phyloP scores from a whole-genome alignment of 805 yeast genomes.

The Lachancea kluyveri region DNA sequence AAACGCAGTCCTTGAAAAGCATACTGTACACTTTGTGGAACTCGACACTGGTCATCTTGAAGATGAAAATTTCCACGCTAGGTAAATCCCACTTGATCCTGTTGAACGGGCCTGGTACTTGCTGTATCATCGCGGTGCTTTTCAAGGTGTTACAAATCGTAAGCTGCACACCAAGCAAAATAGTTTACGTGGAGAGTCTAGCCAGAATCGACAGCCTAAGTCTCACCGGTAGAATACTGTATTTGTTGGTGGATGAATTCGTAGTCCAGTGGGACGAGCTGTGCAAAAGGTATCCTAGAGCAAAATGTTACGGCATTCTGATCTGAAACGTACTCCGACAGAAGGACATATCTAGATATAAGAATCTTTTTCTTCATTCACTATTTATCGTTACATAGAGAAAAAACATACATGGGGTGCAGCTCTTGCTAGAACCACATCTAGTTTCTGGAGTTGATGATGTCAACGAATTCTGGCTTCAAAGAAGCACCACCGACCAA shows the following conservation, averaged over 20 bases:
- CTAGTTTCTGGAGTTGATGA: slow-evolving; percentile 84
- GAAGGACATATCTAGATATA: slow-evolving; percentile 3
- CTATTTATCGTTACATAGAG: slow-evolving; percentile 1
- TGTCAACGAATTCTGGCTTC: slow-evolving; percentile 96
- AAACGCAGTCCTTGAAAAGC: slow-evolving; percentile 26
- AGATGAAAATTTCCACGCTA: slow-evolving; percentile 15
- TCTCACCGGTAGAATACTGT: slow-evolving; percentile 64
- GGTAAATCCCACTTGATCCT: slow-evolving; percentile 26
- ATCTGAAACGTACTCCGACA: slow-evolving; percentile 50
- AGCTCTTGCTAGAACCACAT: neutral
- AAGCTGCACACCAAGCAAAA: slow-evolving; percentile 48
- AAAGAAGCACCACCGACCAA: slow-evolving; percentile 98
- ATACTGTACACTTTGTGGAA: slow-evolving; percentile 29
- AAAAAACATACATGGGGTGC: neutral
- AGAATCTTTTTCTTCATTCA: neutral
- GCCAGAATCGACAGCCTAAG: slow-evolving; percentile 77
- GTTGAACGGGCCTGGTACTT: slow-evolving; percentile 35
- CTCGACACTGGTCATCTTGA: slow-evolving; percentile 15
- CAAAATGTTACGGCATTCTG: slow-evolving; percentile 74
- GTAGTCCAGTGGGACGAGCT: slow-evolving; percentile 86
- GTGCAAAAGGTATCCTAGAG: slow-evolving; percentile 37
- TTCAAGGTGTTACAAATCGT: slow-evolving; percentile 22
- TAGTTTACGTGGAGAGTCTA: slow-evolving; percentile 78
- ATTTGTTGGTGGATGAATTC: slow-evolving; percentile 70
- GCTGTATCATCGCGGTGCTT: slow-evolving; percentile 28